phyloP scores from a whole-genome alignment of 805 yeast species.

The Candida maltosa region DNA sequence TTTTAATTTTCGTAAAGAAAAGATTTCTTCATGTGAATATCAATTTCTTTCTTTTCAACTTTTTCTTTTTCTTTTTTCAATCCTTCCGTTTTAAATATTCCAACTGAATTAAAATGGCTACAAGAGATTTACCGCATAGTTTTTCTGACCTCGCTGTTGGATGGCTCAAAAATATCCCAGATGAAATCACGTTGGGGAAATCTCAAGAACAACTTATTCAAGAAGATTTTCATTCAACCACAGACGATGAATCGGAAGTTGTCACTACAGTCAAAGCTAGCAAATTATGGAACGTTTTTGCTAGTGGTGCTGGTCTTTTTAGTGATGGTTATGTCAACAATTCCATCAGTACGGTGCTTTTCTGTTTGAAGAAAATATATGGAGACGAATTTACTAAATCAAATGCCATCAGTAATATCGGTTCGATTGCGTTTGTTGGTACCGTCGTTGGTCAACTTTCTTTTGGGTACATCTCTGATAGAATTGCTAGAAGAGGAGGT shows the following conservation, averaged over 20 bases:
- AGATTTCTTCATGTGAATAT: too few species aligned
- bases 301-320: conserved; percentile 90
- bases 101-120: too few species aligned
- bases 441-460: conserved; percentile 81
- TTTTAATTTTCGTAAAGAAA: too few species aligned
- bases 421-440: conserved; percentile 89
- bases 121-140: conserved; percentile 52
- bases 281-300: conserved; percentile 60
- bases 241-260: conserved; percentile 20
- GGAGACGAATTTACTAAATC: conserved; percentile 61
- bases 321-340: conserved; percentile 92
- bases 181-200: conserved; percentile 42
- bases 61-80: too few species aligned
- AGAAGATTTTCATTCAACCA: conserved; percentile 9
- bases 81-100: too few species aligned
- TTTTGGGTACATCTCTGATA: conserved; percentile 81
- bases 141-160: conserved; percentile 34
- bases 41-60: too few species aligned
- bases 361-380: conserved; percentile 66
- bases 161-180: conserved; percentile 38
- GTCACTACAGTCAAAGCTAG: conserved; percentile 15
- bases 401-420: conserved; percentile 70
- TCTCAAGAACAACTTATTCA: conserved; percentile 15
- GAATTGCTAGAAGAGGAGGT: conserved; percentile 74
- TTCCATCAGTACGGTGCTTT: conserved; percentile 72